A percentile compares a stretch with the other conserved stretches of the same genome.
Conservation (phyloP, 2,329 filamentous ascomycete species). For the Xylaria sp. region DNA sequence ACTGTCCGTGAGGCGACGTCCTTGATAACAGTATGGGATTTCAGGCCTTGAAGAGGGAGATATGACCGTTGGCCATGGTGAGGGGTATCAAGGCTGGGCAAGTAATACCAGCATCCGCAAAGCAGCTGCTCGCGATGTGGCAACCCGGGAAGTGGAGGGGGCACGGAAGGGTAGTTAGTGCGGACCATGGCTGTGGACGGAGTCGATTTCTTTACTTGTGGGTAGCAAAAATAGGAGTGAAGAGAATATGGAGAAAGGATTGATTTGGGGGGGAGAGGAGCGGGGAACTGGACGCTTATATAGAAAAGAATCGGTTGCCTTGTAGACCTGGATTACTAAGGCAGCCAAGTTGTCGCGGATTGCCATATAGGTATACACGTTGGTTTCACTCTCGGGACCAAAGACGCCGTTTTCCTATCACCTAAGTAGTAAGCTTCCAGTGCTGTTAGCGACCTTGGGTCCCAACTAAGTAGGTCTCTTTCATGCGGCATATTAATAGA, state of each 20-base stretch:
- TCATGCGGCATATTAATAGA: neutral
- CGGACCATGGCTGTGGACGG: constrained; percentile 1
- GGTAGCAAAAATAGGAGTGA: neutral
- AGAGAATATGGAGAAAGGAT: too few relatives aligned
- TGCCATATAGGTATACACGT: too few relatives aligned
- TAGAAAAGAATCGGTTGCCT: too few relatives aligned
- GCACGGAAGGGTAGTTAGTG: neutral
- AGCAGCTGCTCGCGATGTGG: neutral
- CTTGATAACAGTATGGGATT: constrained; percentile 28
- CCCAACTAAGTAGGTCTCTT: neutral
- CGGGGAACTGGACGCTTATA: too few relatives aligned
- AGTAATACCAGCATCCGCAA: constrained; percentile 27
- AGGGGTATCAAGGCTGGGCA: neutral
- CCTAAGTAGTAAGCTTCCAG: too few relatives aligned
- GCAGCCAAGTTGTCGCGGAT: too few relatives aligned
- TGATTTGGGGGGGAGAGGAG: too few relatives aligned
- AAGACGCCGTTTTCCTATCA: too few relatives aligned
- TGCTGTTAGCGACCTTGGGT: neutral
- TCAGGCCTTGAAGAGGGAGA: constrained; percentile 23
- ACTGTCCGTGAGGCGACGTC: constrained; percentile 33
- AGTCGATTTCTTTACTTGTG: neutral
- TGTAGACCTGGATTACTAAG: too few relatives aligned
- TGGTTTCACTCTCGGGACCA: too few relatives aligned
- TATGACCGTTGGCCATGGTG: constrained; percentile 3
- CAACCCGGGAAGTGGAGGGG: neutral